These are phyloP conservation scores for Tephrocybe sp. DNA, from an alignment of 768 basidiomycete species.

Conservation along the genomic window DNA sequence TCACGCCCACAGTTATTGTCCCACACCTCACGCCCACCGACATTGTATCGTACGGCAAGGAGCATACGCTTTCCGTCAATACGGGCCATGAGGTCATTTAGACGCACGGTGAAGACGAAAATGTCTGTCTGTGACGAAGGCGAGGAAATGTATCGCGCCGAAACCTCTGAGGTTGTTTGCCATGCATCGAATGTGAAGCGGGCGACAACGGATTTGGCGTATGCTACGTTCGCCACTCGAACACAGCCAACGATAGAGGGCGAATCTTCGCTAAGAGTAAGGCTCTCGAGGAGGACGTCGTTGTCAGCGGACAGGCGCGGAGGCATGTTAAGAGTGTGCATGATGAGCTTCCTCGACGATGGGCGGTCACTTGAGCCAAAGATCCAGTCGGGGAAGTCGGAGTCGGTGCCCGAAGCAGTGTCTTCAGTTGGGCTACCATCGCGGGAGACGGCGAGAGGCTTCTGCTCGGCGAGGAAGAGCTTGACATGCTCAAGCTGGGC, in stretches of 20 bases:
- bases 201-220: conserved; percentile 82
- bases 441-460: conserved; percentile 89
- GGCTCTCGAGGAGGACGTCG: conserved; percentile 54
- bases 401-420: conserved; percentile 73
- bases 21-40: conserved; percentile 82
- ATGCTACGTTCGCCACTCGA: conserved; percentile 83
- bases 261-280: conserved; percentile 52
- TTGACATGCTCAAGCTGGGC: conserved; percentile 91
- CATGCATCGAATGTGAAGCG: conserved; percentile 94
- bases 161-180: conserved; percentile 95
- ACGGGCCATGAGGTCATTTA: conserved; percentile 74
- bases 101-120: conserved; percentile 73
- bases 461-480: conserved; percentile 92
- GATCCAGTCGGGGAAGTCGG: conserved; percentile 71
- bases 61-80: conserved; percentile 84
- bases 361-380: conserved; percentile 43
- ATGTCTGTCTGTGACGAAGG: conserved; percentile 61
- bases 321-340: conserved; percentile 73
- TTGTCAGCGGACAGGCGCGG: conserved; percentile 32
- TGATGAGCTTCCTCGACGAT: conserved; percentile 41
- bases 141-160: conserved; percentile 62
- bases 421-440: conserved; percentile 87
- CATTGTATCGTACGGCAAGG: conserved; percentile 72
- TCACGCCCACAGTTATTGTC: conserved; percentile 85
- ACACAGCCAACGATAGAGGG: conserved; percentile 68